A percentile compares a stretch with the other conserved stretches of the same genome.
Conservation (phyloP, 768 basidiomycete genomes). For the Xerocomellus dryophilus region DNA sequence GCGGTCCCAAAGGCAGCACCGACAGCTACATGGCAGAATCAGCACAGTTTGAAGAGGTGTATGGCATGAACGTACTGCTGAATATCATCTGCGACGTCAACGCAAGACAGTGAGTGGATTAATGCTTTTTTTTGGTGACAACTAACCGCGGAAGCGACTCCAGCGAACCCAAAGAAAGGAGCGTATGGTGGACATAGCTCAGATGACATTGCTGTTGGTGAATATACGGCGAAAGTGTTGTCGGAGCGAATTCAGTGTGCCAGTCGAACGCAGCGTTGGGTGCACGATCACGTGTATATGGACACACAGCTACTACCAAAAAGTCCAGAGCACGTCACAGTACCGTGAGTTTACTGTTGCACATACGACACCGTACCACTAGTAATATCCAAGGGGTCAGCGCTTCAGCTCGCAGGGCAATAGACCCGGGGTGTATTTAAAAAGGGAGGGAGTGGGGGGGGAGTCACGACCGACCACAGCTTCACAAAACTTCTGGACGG, state of each 20-base stretch:
- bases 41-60: slow-evolving; percentile 5
- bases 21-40: slow-evolving; percentile 51
- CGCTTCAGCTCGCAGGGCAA: background rate
- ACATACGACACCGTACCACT: no score
- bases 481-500: background rate
- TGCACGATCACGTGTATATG: slow-evolving; percentile 14
- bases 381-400: no score
- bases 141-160: slow-evolving; percentile 88
- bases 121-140: background rate
- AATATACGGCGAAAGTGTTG: background rate
- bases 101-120: slow-evolving; percentile 7
- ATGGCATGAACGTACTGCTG: slow-evolving; percentile 67
- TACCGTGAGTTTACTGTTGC: no score
- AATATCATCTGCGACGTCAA: slow-evolving; percentile 77
- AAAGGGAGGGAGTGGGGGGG: no score
- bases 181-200: slow-evolving; percentile 85
- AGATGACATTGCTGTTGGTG: slow-evolving; percentile 42
- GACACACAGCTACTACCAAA: no score
- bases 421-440: background rate
- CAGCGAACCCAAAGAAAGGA: slow-evolving; percentile 97
- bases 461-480: background rate
- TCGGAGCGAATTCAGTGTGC: background rate
- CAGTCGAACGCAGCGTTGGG: background rate
- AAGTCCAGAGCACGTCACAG: no score
- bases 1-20: slow-evolving; percentile 96